Evolutionary conservation across 2,329 filamentous ascomycete genomes (phyloP), one percentile per base, ranked within the genome.

Genomic region (Cordyceps militaris): DNA sequence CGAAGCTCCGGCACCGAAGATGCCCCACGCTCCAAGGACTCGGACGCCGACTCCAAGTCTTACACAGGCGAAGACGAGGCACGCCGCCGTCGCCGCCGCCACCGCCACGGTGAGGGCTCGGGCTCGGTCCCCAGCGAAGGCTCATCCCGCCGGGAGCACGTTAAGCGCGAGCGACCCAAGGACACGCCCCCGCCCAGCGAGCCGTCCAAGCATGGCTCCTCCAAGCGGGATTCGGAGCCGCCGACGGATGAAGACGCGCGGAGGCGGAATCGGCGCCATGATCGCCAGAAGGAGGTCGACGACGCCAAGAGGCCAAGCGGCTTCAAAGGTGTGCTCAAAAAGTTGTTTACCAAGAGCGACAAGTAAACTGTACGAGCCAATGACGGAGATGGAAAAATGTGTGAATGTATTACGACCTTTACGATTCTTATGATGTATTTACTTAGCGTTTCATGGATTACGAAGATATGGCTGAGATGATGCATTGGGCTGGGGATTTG

Each of bases 211-310:
- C 13, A 32, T 13, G 49, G 53, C 1, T 43, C 46, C 1, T 38
- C 30, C 11, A 23, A 19, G 7, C 23, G 42, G 13, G 47, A 58
- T 21, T 48, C 43, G 3, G 46, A 32, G 5, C 6, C n/a, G 3
- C 40, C 42, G 5, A 23, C 36, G 1, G 56, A 58, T 16, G 51
- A 57, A 13, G 66, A 72, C 60, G 66, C 62, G 16, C 71, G 66
- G 23, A 67, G 66, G 44, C 70, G 66, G 61, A 73, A 69, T 42
- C 69, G 71, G 50, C 66, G 67, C 23, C 60, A 66, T 47, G 65
- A 69, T 61, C 62, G 69, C 58, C 66, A 66, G 63, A 71, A 62
- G 60, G 70, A 64, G 63, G 38, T 58, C 59, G 66, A 71, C 59
- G 61, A 66, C 34, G 61, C 68, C 56, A 70, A 66, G 65, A 70